These are phyloP conservation scores for Microcyclospora tardicrescens DNA, from an alignment of 2,329 filamentous ascomycete genomes.

Conservation along the genomic window DNA sequence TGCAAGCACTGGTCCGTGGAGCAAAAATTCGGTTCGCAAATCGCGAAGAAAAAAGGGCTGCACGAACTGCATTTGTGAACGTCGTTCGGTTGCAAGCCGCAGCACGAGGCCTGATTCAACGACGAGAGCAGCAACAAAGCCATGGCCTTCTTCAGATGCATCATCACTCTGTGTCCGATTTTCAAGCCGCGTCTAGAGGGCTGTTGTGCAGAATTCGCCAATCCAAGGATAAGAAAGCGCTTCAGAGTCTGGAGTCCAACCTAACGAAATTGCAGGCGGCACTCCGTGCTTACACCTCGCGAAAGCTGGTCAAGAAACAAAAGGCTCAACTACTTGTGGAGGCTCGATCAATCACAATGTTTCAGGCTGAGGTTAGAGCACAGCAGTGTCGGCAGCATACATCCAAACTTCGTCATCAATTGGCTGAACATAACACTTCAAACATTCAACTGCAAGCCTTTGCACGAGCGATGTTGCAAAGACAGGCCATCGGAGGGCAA, in stretches of 20 bases:
- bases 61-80: slow-evolving; percentile 49
- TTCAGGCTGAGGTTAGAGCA: slow-evolving; percentile 31
- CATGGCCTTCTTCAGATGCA: slow-evolving; percentile 19
- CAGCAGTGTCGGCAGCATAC: slow-evolving; percentile 9
- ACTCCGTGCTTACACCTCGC: slow-evolving; percentile 47
- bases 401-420: slow-evolving; percentile 19
- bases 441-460: slow-evolving; percentile 41
- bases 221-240: slow-evolving; percentile 17
- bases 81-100: slow-evolving; percentile 39
- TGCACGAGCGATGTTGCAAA: slow-evolving; percentile 36
- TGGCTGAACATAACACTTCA: slow-evolving; percentile 31
- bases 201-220: slow-evolving; percentile 25
- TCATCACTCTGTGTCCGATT: slow-evolving; percentile 14
- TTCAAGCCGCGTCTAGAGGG: slow-evolving; percentile 32
- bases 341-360: slow-evolving; percentile 14
- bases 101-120: slow-evolving; percentile 39
- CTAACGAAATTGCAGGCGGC: slow-evolving; percentile 50
- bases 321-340: slow-evolving; percentile 11
- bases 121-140: slow-evolving; percentile 20
- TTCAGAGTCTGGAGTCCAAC: slow-evolving; percentile 24
- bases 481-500: slow-evolving; percentile 31
- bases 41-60: slow-evolving; percentile 44
- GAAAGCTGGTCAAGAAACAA: slow-evolving; percentile 5
- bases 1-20: slow-evolving; percentile 59
- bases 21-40: slow-evolving; percentile 30